Evolutionary conservation across 805 yeast species (phyloP).

Genomic region (Wickerhamiella azyma): DNA sequence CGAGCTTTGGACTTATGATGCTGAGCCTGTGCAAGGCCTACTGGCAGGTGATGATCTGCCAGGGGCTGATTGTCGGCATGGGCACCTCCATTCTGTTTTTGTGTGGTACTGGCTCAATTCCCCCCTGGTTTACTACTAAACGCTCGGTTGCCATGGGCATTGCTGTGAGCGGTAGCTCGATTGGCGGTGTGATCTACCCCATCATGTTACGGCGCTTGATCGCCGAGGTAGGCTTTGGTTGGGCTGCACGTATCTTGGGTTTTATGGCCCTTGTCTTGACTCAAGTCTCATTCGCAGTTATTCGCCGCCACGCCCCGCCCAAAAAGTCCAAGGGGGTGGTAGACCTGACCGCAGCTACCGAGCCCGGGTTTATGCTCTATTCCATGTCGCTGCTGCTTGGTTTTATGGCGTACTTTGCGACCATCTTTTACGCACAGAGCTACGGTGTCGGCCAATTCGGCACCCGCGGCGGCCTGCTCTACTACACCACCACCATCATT

Average conservation of each 20-base stretch:
- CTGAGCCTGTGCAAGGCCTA: conserved; percentile 27
- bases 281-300: conserved; percentile 15
- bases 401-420: conserved; percentile 24
- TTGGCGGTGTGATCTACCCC: conserved; percentile 39
- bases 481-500: conserved; percentile 24
- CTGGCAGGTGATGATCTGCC: conserved; percentile 40
- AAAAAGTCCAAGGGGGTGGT: conserved; percentile 16
- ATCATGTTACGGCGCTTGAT: conserved; percentile 33
- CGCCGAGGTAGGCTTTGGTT: conserved; percentile 35
- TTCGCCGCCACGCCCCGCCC: conserved; percentile 22
- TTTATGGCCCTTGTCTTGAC: conserved; percentile 28
- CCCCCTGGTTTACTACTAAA: conserved; percentile 33
- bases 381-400: conserved; percentile 19
- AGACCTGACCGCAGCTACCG: conserved; percentile 20
- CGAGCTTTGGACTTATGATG: conserved; percentile 22
- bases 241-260: conserved; percentile 39
- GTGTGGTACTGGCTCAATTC: conserved; percentile 32
- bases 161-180: conserved; percentile 37
- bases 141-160: conserved; percentile 35
- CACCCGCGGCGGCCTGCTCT: conserved; percentile 13
- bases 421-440: conserved; percentile 24
- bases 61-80: conserved; percentile 36
- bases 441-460: conserved; percentile 21
- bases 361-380: conserved; percentile 20
- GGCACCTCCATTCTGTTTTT: conserved; percentile 33